Base-by-base conservation (phyloP, 164 flowering plant species). In the Sedum album region DNA sequence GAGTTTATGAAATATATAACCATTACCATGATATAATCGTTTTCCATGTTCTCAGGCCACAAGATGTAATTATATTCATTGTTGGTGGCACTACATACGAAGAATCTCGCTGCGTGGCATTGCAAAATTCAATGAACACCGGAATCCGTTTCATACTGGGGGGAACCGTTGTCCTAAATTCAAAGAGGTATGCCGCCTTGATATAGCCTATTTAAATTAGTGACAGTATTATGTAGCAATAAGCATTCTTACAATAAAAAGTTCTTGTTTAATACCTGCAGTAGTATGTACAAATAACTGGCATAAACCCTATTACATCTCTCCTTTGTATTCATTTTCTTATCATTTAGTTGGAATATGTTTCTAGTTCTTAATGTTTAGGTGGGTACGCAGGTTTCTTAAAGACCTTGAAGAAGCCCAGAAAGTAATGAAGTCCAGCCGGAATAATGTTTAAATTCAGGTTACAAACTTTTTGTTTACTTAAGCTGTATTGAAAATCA, bases 51-150 rank as follows among this genome's bases (percentile, higher is more conserved):
- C 70, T 41, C 90, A 95, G 99, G 82, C 96, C 89, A 31, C 97
- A 95, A 69, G 97, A 95, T 33, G 99, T 95, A 25, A 75, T 95
- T 70, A 88, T 95, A 63, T 92, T 94, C 69, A 72, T 94, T 66
- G 92, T 92, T 72, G 99, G 99, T 26, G 99, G 99, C 69, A 92
- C 97, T 62, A 92, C 97, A 41, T 95, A 87, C 53, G 97, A 95
- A 78, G 99, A 95, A 72, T 81, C 99, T 71, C 93, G 97, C 44
- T 76, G 78, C 46, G 96, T 92, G 71, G 86, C 97, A 67, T 71
- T 88, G 48, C 89, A 84, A 63, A 92, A 95, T 79, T 84, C 91
- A 51, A 75, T 71, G 49, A 91, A 86, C 79, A 66, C 94, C 66
- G 97, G 99, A 42, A 83, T 84, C 67, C 99, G 99, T 60, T 92